Evolutionary conservation across 2,329 filamentous ascomycete genomes (phyloP).

Genomic region (Gnomoniopsis sp.): DNA sequence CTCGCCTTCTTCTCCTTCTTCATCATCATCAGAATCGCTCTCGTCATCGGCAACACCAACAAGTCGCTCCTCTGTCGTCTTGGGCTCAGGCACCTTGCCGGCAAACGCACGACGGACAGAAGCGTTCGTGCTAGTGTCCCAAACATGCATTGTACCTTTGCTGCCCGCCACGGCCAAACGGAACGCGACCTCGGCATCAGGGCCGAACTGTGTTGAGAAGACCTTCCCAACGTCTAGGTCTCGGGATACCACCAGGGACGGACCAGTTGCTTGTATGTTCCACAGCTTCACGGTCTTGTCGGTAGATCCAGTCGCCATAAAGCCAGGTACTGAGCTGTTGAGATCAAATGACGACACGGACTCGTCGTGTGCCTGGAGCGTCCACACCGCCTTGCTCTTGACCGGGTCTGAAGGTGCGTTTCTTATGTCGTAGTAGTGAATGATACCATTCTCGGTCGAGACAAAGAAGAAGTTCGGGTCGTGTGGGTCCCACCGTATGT

Average conservation of each 20-base stretch:
- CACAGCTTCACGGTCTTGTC: conserved; percentile 96
- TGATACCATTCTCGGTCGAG: conserved; percentile 84
- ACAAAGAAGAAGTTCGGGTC: conserved; percentile 92
- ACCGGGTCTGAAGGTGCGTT: conserved; percentile 70
- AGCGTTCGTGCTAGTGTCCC: conserved; percentile 93
- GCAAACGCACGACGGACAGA: conserved; percentile 84
- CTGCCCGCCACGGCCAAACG: conserved; percentile 89
- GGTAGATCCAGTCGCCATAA: conserved; percentile 87
- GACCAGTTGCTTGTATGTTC: conserved; percentile 79
- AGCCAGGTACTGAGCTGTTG: conserved; percentile 85
- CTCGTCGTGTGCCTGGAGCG: conserved; percentile 91
- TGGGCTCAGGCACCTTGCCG: conserved; percentile 56
- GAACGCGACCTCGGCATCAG: conserved; percentile 88
- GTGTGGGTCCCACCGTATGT: conserved; percentile 88
- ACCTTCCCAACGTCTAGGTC: conserved; percentile 94
- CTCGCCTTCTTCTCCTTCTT: conserved; percentile 48
- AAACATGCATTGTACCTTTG: conserved; percentile 88
- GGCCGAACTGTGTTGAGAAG: conserved; percentile 86
- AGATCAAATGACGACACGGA: conserved; percentile 90
- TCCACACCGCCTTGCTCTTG: conserved; percentile 84
- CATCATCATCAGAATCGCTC: conserved; percentile 64
- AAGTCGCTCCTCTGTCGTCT: conserved; percentile 66
- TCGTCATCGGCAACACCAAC: conserved; percentile 69
- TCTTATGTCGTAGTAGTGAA: conserved; percentile 89
- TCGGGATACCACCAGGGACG: conserved; percentile 85